A percentile compares a stretch with the other conserved stretches of the same genome.
These are phyloP conservation scores for Ustilago trichophora DNA, from an alignment of 1,284 basidiomycete genomes.

Conservation along the genomic window DNA sequence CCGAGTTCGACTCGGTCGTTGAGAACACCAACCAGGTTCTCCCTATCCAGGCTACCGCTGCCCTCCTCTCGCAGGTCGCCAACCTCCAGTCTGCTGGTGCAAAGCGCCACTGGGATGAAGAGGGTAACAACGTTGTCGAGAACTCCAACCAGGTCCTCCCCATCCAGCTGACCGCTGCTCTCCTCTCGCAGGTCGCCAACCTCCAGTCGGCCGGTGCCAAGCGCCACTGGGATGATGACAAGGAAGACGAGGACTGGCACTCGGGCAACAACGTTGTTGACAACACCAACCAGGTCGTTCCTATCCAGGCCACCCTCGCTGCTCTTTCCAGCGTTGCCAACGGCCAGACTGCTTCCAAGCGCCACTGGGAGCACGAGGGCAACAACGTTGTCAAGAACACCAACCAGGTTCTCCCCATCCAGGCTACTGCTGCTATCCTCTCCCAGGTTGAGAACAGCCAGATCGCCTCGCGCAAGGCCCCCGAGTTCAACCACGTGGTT, in stretches of 20 bases:
- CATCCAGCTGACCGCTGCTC: conserved; percentile 13
- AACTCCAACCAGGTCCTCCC: conserved; percentile 26
- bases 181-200: conserved; percentile 20
- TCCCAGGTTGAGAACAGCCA: conserved; percentile 18
- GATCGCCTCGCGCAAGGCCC: no score
- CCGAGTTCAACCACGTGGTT: no score
- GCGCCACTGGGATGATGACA: no score
- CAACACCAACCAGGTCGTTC: conserved; percentile 33
- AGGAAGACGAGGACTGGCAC: no score
- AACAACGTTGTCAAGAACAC: conserved; percentile 15
- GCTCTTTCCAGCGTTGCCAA: conserved; percentile 13
- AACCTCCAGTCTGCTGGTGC: conserved; percentile 24
- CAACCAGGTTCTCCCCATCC: conserved; percentile 24
- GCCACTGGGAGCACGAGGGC: background rate
- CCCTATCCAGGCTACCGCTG: conserved; percentile 22
- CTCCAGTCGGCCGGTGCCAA: conserved; percentile 6
- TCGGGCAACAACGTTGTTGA: conserved; percentile 12
- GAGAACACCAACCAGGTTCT: conserved; percentile 27
- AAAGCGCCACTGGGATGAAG: no score
- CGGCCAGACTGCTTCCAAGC: conserved; percentile 14
- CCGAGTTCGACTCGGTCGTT: conserved; percentile 5
- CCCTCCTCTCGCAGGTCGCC: conserved; percentile 22
- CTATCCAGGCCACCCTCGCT: conserved; percentile 27
- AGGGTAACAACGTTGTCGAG: conserved; percentile 15
- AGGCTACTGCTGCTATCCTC: conserved; percentile 20